A percentile compares a stretch with the other conserved stretches of the same genome.
Evolutionary conservation across 1,284 basidiomycete species (phyloP).

Genomic region (Coniferiporia sulphurascens): DNA sequence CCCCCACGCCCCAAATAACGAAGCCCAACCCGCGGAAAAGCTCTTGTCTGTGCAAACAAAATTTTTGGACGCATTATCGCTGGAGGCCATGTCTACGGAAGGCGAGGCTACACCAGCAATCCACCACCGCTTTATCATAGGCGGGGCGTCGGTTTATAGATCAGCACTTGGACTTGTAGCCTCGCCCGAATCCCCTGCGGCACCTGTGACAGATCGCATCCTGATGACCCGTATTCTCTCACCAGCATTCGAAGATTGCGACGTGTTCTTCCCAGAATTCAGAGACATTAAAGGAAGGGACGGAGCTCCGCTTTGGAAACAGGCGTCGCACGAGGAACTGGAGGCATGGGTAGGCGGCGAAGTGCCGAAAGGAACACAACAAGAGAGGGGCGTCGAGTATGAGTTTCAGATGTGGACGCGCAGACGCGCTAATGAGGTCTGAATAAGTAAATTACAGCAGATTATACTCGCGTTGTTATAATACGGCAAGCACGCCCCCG

Average conservation of each 20-base stretch:
- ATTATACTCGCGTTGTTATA: slow-evolving; percentile 2
- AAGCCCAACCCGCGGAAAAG: background rate
- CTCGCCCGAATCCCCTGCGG: slow-evolving; percentile 21
- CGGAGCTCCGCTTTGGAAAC: slow-evolving; percentile 45
- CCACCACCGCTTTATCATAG: slow-evolving; percentile 77
- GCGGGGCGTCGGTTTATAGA: slow-evolving; percentile 83
- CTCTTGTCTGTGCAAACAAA: slow-evolving; percentile 19
- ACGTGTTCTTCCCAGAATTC: slow-evolving; percentile 84
- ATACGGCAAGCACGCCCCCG: background rate
- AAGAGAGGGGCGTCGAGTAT: slow-evolving; percentile 79
- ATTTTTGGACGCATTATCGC: slow-evolving; percentile 18
- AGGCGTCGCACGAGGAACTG: slow-evolving; percentile 57
- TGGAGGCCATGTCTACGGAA: slow-evolving; percentile 13
- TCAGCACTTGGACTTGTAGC: slow-evolving; percentile 50
- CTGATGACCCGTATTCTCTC: slow-evolving; percentile 82
- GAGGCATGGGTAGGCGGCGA: slow-evolving; percentile 75
- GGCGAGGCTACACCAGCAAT: slow-evolving; percentile 24
- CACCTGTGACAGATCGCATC: slow-evolving; percentile 58
- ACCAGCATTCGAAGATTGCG: slow-evolving; percentile 77
- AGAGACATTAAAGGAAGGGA: slow-evolving; percentile 28
- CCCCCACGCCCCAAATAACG: background rate
- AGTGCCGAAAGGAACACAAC: slow-evolving; percentile 69
- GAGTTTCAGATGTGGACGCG: slow-evolving; percentile 92
- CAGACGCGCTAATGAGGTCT: slow-evolving; percentile 10
- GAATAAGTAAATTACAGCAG: slow-evolving; percentile 8